A percentile compares a stretch with the other conserved stretches of the same genome.
Evolutionary conservation across 768 basidiomycete genomes (phyloP).

Genomic region (Austroboletus festivus): DNA sequence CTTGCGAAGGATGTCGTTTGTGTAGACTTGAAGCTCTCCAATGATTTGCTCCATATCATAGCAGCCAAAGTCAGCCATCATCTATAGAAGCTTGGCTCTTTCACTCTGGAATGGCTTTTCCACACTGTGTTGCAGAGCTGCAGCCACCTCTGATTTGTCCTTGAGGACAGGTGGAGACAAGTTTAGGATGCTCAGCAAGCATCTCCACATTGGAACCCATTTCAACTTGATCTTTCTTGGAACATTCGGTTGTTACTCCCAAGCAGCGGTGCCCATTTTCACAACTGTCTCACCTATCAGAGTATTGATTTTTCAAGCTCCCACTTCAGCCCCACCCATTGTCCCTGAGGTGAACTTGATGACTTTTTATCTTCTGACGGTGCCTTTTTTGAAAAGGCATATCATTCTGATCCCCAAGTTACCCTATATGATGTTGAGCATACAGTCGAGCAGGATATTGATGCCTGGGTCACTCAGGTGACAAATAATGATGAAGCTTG

Average conservation of each 20-base stretch:
- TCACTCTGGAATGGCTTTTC: neutral
- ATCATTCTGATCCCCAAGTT: slow-evolving; percentile 6
- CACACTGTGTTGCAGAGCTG: neutral
- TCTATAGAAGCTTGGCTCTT: neutral
- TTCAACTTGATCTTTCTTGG: slow-evolving; percentile 16
- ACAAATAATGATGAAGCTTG: neutral
- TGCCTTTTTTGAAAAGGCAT: slow-evolving; percentile 5
- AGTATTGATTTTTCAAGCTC: rapidly evolving
- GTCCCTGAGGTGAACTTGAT: slow-evolving; percentile 6
- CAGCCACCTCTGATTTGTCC: neutral
- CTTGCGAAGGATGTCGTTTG: slow-evolving; percentile 4
- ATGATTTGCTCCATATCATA: neutral
- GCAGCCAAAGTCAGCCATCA: neutral
- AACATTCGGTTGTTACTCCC: neutral
- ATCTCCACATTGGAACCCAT: slow-evolving; percentile 31
- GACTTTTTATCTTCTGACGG: neutral
- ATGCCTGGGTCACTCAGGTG: slow-evolving; percentile 30
- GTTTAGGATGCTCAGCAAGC: neutral
- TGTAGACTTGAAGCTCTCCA: neutral
- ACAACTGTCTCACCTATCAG: neutral
- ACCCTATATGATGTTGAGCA: slow-evolving; percentile 31
- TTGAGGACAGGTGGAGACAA: neutral
- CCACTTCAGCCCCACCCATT: slow-evolving; percentile 2
- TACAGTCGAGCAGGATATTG: slow-evolving; percentile 26
- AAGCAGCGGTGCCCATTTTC: neutral